These are phyloP conservation scores for Fulvia fulva DNA, from an alignment of 2,329 filamentous ascomycete genomes.

Conservation along the genomic window DNA sequence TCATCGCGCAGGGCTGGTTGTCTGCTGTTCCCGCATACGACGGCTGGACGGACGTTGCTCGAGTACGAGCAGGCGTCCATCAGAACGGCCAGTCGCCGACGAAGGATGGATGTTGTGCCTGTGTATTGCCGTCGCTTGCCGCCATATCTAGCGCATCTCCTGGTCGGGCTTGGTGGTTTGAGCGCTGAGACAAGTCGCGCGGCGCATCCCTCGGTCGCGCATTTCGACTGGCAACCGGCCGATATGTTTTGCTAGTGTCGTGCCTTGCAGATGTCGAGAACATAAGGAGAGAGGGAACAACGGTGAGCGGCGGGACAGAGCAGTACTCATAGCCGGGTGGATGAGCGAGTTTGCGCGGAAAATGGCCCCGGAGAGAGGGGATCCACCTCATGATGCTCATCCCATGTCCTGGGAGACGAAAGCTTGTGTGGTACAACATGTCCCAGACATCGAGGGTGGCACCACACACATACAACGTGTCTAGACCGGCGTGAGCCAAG, in stretches of 20 bases:
- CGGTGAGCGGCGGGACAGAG: neutral
- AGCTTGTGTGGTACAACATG: neutral
- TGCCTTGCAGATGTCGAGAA: neutral
- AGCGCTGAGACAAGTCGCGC: neutral
- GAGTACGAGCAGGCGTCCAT: neutral
- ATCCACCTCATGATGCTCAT: neutral
- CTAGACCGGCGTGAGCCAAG: neutral
- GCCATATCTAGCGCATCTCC: neutral
- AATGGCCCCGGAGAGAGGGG: neutral
- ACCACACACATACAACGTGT: neutral
- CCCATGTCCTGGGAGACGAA: neutral
- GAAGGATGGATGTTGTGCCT: neutral
- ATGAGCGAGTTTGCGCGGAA: constrained; percentile 2
- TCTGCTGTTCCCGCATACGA: no score
- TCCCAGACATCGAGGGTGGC: no score
- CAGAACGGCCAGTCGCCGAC: neutral
- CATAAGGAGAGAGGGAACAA: neutral
- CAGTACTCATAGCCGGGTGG: neutral
- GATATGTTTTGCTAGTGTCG: no score
- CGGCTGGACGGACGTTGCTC: no score
- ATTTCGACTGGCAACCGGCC: no score
- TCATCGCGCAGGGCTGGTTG: no score
- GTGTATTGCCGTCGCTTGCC: neutral
- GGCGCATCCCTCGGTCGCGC: no score
- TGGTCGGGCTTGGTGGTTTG: neutral